phyloP scores from a whole-genome alignment of 345 rosid genomes.

The Atalantia buxifolia region DNA sequence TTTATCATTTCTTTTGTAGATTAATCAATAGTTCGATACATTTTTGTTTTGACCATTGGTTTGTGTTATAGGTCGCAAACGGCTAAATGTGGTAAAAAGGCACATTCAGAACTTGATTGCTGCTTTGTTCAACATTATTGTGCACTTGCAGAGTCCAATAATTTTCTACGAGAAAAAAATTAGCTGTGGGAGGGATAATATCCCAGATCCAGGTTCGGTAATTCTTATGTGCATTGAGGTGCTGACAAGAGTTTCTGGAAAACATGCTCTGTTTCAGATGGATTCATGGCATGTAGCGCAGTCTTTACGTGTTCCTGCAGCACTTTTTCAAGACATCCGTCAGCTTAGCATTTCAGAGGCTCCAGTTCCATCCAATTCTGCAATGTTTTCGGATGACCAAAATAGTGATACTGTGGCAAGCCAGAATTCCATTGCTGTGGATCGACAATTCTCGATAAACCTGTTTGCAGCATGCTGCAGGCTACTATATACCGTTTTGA shows the following conservation, averaged over 20 bases:
- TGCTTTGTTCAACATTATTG: constrained; percentile 64
- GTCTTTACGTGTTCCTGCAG: constrained; percentile 62
- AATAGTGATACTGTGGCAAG: constrained; percentile 19
- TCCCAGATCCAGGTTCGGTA: constrained; percentile 80
- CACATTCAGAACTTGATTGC: constrained; percentile 64
- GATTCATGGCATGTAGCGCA: constrained; percentile 75
- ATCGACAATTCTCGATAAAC: constrained; percentile 51
- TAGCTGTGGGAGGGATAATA: constrained; percentile 22
- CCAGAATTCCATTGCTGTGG: constrained; percentile 29
- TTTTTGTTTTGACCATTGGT: constrained; percentile 23
- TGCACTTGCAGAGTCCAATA: constrained; percentile 74
- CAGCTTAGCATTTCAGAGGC: constrained; percentile 31
- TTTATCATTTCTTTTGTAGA: background rate
- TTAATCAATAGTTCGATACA: background rate
- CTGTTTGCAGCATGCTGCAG: constrained; percentile 69
- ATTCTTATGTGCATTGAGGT: constrained; percentile 90
- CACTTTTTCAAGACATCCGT: constrained; percentile 54
- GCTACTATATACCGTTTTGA: constrained; percentile 64
- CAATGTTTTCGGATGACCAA: constrained; percentile 23
- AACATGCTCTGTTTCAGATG: constrained; percentile 60
- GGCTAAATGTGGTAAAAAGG: constrained; percentile 54
- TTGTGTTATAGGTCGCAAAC: constrained; percentile 59
- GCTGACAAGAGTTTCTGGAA: constrained; percentile 73
- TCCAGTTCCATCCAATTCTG: constrained; percentile 19
- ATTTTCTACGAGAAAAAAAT: constrained; percentile 39